Conservation (phyloP, 805 yeast genomes). For the Metschnikowia anglica region DNA sequence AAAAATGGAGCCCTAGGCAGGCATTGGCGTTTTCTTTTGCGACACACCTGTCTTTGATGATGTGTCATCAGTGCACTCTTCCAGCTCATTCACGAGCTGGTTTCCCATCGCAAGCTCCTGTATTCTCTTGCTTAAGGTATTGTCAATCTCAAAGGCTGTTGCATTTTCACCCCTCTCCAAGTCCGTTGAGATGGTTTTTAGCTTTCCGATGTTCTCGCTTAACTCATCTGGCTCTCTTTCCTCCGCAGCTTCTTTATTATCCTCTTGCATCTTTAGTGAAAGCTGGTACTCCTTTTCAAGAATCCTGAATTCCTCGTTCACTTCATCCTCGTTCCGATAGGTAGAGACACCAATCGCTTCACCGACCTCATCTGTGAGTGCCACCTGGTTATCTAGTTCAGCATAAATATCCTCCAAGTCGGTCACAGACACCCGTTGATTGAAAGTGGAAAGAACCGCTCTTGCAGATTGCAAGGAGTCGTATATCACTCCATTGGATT, state of each 20-base stretch:
- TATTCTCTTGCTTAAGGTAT: background rate
- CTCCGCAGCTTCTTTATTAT: background rate
- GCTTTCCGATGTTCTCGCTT: too few species aligned
- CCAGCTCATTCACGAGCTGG: background rate
- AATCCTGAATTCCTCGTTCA: conserved; percentile 32
- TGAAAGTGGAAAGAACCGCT: conserved; percentile 28
- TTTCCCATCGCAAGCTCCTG: background rate
- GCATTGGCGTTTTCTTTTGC: background rate
- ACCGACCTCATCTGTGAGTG: conserved; percentile 27
- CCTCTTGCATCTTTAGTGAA: background rate
- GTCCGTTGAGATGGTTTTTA: background rate
- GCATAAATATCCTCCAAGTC: conserved; percentile 29
- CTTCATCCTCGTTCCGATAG: conserved; percentile 25
- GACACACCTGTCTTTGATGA: background rate
- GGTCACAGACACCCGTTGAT: conserved; percentile 26
- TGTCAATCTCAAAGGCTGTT: background rate
- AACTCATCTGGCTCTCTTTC: background rate
- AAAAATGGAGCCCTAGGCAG: background rate
- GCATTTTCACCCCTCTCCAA: background rate
- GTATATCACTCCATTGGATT: conserved; percentile 26
- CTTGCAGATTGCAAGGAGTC: conserved; percentile 29
- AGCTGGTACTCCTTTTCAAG: conserved; percentile 22
- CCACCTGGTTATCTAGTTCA: conserved; percentile 34
- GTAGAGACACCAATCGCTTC: conserved; percentile 22
- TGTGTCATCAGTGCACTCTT: background rate